Evolutionary conservation across 2,329 filamentous ascomycete genomes (phyloP).

Genomic region (Cyanodermella asteris): DNA sequence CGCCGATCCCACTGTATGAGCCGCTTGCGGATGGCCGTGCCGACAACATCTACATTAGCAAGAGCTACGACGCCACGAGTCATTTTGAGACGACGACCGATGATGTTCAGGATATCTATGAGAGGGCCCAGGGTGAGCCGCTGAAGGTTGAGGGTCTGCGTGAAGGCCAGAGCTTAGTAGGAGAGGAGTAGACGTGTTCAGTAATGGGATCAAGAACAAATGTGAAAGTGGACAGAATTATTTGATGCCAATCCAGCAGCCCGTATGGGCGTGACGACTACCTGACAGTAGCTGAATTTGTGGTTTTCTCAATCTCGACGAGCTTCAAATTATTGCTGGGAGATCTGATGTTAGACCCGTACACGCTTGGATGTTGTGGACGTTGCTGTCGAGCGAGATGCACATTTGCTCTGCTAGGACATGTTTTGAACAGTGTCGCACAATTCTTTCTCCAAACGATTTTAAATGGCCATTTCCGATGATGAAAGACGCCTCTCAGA

Average conservation of each 20-base stretch:
- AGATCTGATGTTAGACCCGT: neutral
- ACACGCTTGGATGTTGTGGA: too few species aligned
- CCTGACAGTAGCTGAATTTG: neutral
- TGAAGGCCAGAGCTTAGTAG: conserved; percentile 51
- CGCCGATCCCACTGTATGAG: conserved; percentile 85
- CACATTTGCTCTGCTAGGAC: too few species aligned
- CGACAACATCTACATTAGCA: conserved; percentile 92
- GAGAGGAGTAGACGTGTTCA: conserved; percentile 51
- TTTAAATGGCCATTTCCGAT: too few species aligned
- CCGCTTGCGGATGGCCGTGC: conserved; percentile 60
- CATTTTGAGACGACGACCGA: conserved; percentile 82
- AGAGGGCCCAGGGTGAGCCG: conserved; percentile 60
- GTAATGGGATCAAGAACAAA: conserved; percentile 1
- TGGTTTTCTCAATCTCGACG: neutral
- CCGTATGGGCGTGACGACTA: neutral
- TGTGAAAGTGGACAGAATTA: neutral
- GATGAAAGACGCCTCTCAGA: too few species aligned
- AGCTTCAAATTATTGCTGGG: neutral
- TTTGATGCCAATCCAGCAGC: neutral
- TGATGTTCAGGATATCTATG: conserved; percentile 42
- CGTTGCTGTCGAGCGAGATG: too few species aligned
- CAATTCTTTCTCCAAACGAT: too few species aligned
- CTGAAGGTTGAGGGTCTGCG: conserved; percentile 71
- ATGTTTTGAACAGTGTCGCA: too few species aligned
- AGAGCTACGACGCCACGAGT: conserved; percentile 93